Base-by-base conservation (phyloP, 2,329 filamentous ascomycete species). In the Neofusicoccum kwambonambiense region DNA sequence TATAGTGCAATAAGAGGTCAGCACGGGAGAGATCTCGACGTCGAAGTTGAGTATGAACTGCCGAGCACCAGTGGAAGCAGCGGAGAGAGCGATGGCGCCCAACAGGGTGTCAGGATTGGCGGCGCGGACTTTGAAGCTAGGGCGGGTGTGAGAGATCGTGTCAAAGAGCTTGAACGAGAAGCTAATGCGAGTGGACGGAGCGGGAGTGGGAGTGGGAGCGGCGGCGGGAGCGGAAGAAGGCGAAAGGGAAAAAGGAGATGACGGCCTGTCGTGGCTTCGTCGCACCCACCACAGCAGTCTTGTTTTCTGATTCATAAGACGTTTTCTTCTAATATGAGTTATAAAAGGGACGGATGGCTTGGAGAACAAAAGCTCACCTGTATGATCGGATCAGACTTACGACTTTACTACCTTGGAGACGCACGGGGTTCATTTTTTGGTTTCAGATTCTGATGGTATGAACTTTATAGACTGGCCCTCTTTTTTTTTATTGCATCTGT, bases 41-140 rank as follows among this genome's bases (percentile, higher is more conserved):
- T 64, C 19, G 51, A 58, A 22, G 62, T 64, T 19, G 51, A 64
- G 44, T 64, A 64, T 34, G 62, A 64, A 7, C 22, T 5, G 6
- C 49, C 41, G n/a, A 56, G 61, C 12, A 27, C 50, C 5, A 64
- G 62, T 44, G 62, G 52, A 12, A 64, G 62, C 41, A 58, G 62
- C 62, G 52, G 51, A 3, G 62, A 64, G 27, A 64, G 62, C 13
- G 50, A 49, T 11, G 42, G 62, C 8, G 44, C 35, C 19, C 42
- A 41, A 17, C 17, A 64, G 35, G 41, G 44, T 22, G 42, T 56
- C 35, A 57, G 31, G 15, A 22, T 41, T 19, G 44, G 37, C 42
- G 52, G 19, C 15, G 42, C 17, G 13, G 11, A 41, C 6, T 41
- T 41, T 9, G 51, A 35, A 15, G 17, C 52, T 3, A 19, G 61